Evolutionary conservation across 2,329 filamentous ascomycete species (phyloP).

Genomic region (Pseudogymnoascus sp.): DNA sequence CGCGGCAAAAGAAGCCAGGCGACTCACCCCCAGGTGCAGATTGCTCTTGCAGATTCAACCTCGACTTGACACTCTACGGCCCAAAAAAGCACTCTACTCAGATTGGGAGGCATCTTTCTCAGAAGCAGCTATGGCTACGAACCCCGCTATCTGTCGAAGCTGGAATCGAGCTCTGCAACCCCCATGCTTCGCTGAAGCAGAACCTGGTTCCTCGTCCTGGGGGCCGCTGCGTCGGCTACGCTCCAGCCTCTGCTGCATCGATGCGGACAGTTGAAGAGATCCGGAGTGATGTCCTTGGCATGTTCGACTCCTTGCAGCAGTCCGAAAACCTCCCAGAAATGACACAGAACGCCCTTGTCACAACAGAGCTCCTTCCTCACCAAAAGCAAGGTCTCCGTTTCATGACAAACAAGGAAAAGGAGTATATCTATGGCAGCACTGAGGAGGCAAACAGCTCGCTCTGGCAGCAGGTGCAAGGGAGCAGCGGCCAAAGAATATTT

Average conservation of each 20-base stretch:
- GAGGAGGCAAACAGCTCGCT: constrained; percentile 63
- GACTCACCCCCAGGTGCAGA: constrained; percentile 54
- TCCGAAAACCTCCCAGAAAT: constrained; percentile 68
- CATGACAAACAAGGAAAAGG: constrained; percentile 70
- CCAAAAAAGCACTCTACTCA: constrained; percentile 55
- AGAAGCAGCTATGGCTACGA: constrained; percentile 59
- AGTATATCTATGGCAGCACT: constrained; percentile 47
- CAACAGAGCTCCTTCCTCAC: constrained; percentile 67
- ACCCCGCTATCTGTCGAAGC: constrained; percentile 58
- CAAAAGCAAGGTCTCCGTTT: constrained; percentile 88
- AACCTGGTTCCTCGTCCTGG: constrained; percentile 21
- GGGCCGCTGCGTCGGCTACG: constrained; percentile 28
- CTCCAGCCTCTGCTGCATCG: constrained; percentile 26
- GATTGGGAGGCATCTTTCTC: constrained; percentile 61
- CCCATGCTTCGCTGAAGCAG: constrained; percentile 43
- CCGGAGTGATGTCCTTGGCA: constrained; percentile 70
- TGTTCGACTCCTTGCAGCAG: constrained; percentile 78
- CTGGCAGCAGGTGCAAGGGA: constrained; percentile 59
- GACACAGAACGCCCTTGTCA: constrained; percentile 55
- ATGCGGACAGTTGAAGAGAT: constrained; percentile 76
- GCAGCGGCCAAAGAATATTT: constrained; percentile 55
- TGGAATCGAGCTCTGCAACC: constrained; percentile 68
- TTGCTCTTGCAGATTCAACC: constrained; percentile 52
- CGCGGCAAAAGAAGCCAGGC: constrained; percentile 52
- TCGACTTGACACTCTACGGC: constrained; percentile 75